These are phyloP conservation scores for Pneumocystis canis DNA, from an alignment of 1,139 yeast genomes.

Conservation along the genomic window DNA sequence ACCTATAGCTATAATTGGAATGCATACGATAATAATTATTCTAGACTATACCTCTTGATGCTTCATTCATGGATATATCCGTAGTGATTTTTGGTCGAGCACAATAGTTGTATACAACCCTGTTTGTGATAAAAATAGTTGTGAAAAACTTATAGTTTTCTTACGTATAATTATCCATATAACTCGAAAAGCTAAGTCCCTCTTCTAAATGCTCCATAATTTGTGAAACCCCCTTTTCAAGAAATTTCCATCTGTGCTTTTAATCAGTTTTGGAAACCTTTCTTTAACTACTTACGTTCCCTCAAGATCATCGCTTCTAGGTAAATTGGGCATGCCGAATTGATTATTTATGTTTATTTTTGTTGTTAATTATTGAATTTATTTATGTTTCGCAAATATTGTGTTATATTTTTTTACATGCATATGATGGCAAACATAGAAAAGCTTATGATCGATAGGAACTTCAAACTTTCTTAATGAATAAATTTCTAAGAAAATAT, in stretches of 20 bases:
- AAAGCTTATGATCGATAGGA: neutral
- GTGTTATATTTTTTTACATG: neutral
- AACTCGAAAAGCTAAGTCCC: constrained; percentile 17
- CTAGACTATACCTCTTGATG: constrained; percentile 19
- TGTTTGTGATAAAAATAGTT: constrained; percentile 19
- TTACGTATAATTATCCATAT: constrained; percentile 30
- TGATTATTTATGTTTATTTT: neutral
- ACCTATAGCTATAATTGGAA: constrained; percentile 21
- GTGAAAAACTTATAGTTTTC: constrained; percentile 6
- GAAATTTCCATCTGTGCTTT: constrained; percentile 13
- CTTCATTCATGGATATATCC: constrained; percentile 27
- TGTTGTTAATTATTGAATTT: neutral
- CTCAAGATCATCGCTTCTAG: constrained; percentile 1
- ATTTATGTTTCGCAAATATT: neutral
- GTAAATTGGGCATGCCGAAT: neutral
- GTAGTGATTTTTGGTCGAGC: constrained; percentile 55
- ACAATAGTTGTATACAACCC: constrained; percentile 89
- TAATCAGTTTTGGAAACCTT: neutral
- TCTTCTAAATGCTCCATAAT: constrained; percentile 12
- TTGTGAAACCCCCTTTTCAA: constrained; percentile 13
- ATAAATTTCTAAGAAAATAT: neutral
- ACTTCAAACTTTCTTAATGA: no score
- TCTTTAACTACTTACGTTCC: neutral
- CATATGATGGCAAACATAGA: neutral
- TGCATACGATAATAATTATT: constrained; percentile 4